A percentile compares a stretch with the other conserved stretches of the same genome.
Conservation (phyloP, 2,329 filamentous ascomycete genomes). For the Trichoderma breve region DNA sequence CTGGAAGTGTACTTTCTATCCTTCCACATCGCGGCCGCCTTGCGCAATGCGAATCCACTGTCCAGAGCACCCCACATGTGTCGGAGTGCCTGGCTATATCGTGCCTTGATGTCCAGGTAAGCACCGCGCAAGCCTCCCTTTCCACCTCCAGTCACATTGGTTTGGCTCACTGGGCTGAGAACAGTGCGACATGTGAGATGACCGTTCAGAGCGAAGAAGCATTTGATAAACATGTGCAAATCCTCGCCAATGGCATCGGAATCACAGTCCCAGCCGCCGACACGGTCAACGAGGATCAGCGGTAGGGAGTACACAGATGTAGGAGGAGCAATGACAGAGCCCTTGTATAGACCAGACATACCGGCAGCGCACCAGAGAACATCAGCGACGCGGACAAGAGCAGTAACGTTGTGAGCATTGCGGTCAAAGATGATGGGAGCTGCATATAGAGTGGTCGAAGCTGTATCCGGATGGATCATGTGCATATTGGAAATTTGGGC, state of each 20-base stretch:
- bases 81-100: slow-evolving; percentile 69
- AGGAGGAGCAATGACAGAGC: slow-evolving; percentile 64
- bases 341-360: slow-evolving; percentile 64
- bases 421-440: slow-evolving; percentile 73
- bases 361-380: slow-evolving; percentile 70
- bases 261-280: slow-evolving; percentile 70
- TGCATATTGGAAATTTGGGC: slow-evolving; percentile 63
- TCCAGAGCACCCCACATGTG: slow-evolving; percentile 77
- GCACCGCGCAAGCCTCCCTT: slow-evolving; percentile 53
- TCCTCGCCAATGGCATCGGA: slow-evolving; percentile 73
- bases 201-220: slow-evolving; percentile 71
- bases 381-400: slow-evolving; percentile 68
- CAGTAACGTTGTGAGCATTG: slow-evolving; percentile 66
- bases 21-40: slow-evolving; percentile 55
- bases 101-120: slow-evolving; percentile 58
- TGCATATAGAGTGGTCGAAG: slow-evolving; percentile 62
- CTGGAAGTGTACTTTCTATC: slow-evolving; percentile 56
- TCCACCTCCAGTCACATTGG: slow-evolving; percentile 63
- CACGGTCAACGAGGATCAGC: slow-evolving; percentile 63
- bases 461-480: slow-evolving; percentile 56
- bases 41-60: slow-evolving; percentile 62
- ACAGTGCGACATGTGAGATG: slow-evolving; percentile 64
- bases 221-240: slow-evolving; percentile 76
- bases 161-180: slow-evolving; percentile 68
- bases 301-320: slow-evolving; percentile 73